These are phyloP conservation scores for Fraxinus americana DNA, from an alignment of 257 asterid species.

Conservation along the genomic window DNA sequence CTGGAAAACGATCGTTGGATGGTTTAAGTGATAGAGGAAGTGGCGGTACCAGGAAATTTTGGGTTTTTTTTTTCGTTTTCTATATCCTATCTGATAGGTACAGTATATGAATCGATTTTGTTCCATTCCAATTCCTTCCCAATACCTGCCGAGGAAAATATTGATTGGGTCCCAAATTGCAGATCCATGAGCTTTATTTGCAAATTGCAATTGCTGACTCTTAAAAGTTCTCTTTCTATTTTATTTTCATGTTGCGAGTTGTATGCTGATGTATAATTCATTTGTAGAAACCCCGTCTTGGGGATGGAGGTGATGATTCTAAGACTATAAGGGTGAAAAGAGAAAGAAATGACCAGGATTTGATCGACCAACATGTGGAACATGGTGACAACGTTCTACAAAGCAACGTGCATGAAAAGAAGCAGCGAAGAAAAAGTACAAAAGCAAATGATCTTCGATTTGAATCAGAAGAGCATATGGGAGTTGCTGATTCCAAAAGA, in stretches of 20 bases:
- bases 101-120: background rate
- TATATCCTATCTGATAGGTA: background rate
- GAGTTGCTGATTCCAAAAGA: conserved; percentile 52
- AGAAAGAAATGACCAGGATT: conserved; percentile 41
- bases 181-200: background rate
- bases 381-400: conserved; percentile 27
- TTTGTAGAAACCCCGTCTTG: conserved; percentile 38
- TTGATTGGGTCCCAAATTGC: background rate
- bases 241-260: conserved; percentile 9
- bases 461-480: conserved; percentile 41
- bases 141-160: background rate
- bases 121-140: background rate
- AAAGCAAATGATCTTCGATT: conserved; percentile 78
- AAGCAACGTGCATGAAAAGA: conserved; percentile 40
- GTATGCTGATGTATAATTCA: conserved; percentile 7
- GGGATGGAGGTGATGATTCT: conserved; percentile 35
- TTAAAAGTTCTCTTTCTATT: background rate
- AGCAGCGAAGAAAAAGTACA: conserved; percentile 49
- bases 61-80: background rate
- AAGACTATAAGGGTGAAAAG: conserved; percentile 35
- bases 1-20: conserved; percentile 26
- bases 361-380: conserved; percentile 22
- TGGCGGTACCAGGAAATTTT: background rate
- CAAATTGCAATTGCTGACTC: background rate
- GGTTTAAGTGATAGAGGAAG: conserved; percentile 24